Evolutionary conservation across 2,329 filamentous ascomycete genomes (phyloP), one percentile per base, ranked within the genome.

Genomic region (Trichophyton equinum): DNA sequence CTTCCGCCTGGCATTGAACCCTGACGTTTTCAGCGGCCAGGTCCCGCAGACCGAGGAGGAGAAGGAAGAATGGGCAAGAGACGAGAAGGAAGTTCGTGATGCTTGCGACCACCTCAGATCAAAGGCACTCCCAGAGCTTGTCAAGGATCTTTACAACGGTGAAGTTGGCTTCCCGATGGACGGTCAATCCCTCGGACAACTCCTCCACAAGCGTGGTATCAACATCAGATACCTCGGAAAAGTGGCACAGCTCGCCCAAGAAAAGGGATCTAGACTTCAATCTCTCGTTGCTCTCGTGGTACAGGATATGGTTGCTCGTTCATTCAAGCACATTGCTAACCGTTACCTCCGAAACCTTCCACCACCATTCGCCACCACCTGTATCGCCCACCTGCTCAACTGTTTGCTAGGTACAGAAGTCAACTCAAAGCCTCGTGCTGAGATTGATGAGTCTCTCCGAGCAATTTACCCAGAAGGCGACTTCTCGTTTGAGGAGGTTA

Each of bases 131-230:
- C 91, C 92, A n/a, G 84, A 87, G 61, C 80, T 99, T 61, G 76
- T 97, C 62, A 85, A 87, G 64, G 92, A 99, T 69, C 82, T 99
- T 62, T 87, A 88, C 70, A 89, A 95, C 66, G 91, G 90, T 5
- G 92, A 99, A 67, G 87, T 96, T 66, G 94, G 92, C 68, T 97
- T 97, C 78, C 94, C 94, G 11, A 96, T 97, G 90, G 95, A 99
- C 68, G 94, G 94, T n/a, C 84, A 88, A 69, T 96, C 92, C 20
- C 80, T 99, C 62, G 89, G 87, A 68, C 85, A 86, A 65, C 82
- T 96, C 58, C 81, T 99, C 70, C 94, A 99, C 79, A 96, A 96
- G 80, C 89, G 92, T 47, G 94, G 94, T 76, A 91, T 99, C 78
- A 99, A 99, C 77, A 82, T 97, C 64, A 85, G 95, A 69, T 99